A percentile compares a stretch with the other conserved stretches of the same genome.
phyloP scores from a whole-genome alignment of 1,284 basidiomycete species.

The Boletus austroedulis region DNA sequence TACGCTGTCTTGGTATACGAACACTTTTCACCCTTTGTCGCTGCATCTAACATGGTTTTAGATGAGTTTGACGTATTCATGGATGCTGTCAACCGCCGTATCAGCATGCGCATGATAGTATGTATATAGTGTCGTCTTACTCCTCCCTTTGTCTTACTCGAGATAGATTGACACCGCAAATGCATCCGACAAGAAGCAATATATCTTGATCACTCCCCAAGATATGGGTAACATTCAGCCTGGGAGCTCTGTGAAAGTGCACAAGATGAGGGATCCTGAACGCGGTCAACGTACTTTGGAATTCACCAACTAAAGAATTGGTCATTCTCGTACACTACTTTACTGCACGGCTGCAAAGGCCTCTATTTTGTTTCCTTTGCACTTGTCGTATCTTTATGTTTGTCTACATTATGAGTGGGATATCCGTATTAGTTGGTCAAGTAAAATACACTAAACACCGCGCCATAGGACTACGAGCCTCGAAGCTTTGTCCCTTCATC shows the following conservation, averaged over 20 bases:
- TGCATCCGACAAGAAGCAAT: slow-evolving; percentile 82
- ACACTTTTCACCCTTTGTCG: slow-evolving; percentile 12
- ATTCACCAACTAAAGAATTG: slow-evolving; percentile 33
- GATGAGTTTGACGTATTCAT: slow-evolving; percentile 96
- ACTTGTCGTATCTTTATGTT: slow-evolving; percentile 8
- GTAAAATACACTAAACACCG: background rate
- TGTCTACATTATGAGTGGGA: no score
- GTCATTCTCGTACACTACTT: background rate
- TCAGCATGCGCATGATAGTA: slow-evolving; percentile 92
- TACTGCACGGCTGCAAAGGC: background rate
- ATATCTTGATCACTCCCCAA: slow-evolving; percentile 88
- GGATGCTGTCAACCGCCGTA: slow-evolving; percentile 89
- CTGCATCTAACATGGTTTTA: slow-evolving; percentile 26
- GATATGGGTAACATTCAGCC: slow-evolving; percentile 71
- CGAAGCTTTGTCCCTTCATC: slow-evolving; percentile 7
- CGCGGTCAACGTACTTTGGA: slow-evolving; percentile 58
- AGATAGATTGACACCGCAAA: slow-evolving; percentile 83
- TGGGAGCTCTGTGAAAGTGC: slow-evolving; percentile 63
- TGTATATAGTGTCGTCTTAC: slow-evolving; percentile 26
- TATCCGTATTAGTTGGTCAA: background rate
- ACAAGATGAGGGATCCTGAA: slow-evolving; percentile 80
- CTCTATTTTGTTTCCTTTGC: background rate
- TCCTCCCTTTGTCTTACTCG: slow-evolving; percentile 3
- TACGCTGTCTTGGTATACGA: slow-evolving; percentile 84
- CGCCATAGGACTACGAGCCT: background rate